Evolutionary conservation across 139 green algal species (phyloP).

Genomic region (Edaphochlamys debaryana): DNA sequence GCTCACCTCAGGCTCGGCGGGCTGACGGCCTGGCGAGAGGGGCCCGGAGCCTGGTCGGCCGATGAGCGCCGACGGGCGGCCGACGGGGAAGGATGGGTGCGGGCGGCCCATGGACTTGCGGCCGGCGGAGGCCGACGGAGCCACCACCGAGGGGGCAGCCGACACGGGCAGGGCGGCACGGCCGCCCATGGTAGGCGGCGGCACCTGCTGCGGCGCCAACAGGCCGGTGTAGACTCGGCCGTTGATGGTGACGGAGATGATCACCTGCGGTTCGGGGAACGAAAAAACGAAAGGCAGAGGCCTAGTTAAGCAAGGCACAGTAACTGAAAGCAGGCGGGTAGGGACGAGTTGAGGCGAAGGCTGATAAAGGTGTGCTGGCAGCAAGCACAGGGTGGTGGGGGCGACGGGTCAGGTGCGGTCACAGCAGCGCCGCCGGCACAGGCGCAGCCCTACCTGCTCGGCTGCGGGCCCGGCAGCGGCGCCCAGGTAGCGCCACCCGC

Average conservation of each 20-base stretch:
- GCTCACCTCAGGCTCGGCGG: no score
- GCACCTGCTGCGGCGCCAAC: slow-evolving; percentile 16
- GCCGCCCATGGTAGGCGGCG: background rate
- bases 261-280: background rate
- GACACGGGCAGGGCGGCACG: background rate
- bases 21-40: no score
- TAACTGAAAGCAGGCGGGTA: no score
- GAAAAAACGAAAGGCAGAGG: background rate
- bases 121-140: background rate
- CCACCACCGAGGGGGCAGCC: background rate
- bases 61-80: no score
- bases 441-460: slow-evolving; percentile 34
- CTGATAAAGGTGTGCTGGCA: no score
- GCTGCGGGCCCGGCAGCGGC: background rate
- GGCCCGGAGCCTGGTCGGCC: no score
- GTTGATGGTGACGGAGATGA: slow-evolving; percentile 35
- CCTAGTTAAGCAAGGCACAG: no score
- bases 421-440: no score
- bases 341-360: no score
- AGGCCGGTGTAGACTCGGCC: slow-evolving; percentile 31
- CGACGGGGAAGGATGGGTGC: background rate
- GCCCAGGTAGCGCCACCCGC: slow-evolving; percentile 31
- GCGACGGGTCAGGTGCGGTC: no score
- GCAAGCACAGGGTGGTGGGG: no score
- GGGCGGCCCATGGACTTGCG: background rate